Percentiles rank a stretch among this genome's conserved stretches.
Evolutionary conservation across 805 yeast species (phyloP).

Genomic region (Candida caryicola): DNA sequence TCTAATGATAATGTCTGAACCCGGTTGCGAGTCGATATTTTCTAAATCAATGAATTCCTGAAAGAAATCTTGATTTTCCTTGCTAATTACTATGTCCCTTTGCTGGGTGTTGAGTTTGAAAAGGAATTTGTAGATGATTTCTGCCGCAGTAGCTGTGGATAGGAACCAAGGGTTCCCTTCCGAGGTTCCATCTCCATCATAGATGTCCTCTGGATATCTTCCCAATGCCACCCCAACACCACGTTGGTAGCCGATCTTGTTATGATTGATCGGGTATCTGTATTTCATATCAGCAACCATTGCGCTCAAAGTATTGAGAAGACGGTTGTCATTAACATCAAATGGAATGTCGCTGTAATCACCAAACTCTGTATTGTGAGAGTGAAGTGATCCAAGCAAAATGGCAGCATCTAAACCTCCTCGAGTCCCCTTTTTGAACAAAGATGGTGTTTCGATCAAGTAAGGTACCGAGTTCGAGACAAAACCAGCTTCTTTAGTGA

Average conservation of each 20-base stretch:
- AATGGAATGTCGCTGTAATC: slow-evolving; percentile 53
- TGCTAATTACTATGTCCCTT: slow-evolving; percentile 44
- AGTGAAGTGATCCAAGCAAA: slow-evolving; percentile 51
- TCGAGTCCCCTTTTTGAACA: slow-evolving; percentile 42
- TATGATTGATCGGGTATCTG: slow-evolving; percentile 74
- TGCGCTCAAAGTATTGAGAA: slow-evolving; percentile 61
- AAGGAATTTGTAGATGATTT: slow-evolving; percentile 55
- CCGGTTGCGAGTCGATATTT: slow-evolving; percentile 15
- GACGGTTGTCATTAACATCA: slow-evolving; percentile 53
- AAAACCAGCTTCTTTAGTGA: slow-evolving; percentile 44
- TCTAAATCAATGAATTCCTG: slow-evolving; percentile 26
- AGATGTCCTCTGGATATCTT: slow-evolving; percentile 88
- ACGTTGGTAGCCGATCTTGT: slow-evolving; percentile 32
- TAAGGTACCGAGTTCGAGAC: slow-evolving; percentile 40
- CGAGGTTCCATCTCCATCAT: slow-evolving; percentile 67
- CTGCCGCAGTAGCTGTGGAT: slow-evolving; percentile 67
- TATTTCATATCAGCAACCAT: slow-evolving; percentile 66
- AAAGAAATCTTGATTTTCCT: slow-evolving; percentile 28
- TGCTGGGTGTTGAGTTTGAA: slow-evolving; percentile 38
- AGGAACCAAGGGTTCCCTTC: slow-evolving; percentile 96
- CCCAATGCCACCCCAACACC: slow-evolving; percentile 69
- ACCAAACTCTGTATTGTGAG: slow-evolving; percentile 40
- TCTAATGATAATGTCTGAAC: slow-evolving; percentile 28
- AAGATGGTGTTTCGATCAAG: slow-evolving; percentile 66
- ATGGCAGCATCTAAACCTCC: slow-evolving; percentile 80